Evolutionary conservation across 1,139 yeast genomes (phyloP), one percentile per base, ranked within the genome.

Genomic region (Saccharomyces pastorianus): DNA sequence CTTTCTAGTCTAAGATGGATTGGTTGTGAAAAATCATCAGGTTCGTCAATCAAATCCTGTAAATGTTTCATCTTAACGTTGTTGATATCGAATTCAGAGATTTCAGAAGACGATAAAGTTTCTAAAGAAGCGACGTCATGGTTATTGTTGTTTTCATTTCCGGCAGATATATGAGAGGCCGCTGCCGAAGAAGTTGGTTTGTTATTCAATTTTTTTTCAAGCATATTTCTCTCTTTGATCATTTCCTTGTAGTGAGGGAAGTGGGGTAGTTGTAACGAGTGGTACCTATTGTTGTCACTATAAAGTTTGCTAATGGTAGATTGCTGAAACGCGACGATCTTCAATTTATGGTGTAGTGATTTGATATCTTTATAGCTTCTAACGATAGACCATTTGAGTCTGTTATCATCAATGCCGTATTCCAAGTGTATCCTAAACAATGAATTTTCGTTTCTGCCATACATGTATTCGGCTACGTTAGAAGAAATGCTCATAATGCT

Each of bases 401-500:
- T 74, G 54, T 85, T 82, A 4, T 83, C 81, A 0, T 96, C 96
- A 20, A 90, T 83, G 1, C 98, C 99, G 65, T 93, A 93, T 65
- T 90, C 96, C 54, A 93, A 73, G 55, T 85, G 88, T 23, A 93
- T 73, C 57, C 79, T 76, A 62, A 80, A 89, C 13, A 56, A 46
- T 9, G 56, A 53, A 53, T 75, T 80, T 55, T 62, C 53, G 46
- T 59, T 56, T 38, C 60, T 59, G 14, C 58, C 52, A 47, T 60
- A 56, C 27, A 55, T 51, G 9, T 48, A 28, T 20, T 51, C 42
- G 17, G 46, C 32, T 5, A 28, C 42, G 9, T 55, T 49, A 8
- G 58, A 51, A 4, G 48, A 23, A 14, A 46, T 28, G 6, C 49
- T 34, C 6, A 42, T 26, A 6, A 48, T 29, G 26, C 50, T 31